Evolutionary conservation across 805 yeast species (phyloP).

Genomic region (Debaryomyces tyrocola): DNA sequence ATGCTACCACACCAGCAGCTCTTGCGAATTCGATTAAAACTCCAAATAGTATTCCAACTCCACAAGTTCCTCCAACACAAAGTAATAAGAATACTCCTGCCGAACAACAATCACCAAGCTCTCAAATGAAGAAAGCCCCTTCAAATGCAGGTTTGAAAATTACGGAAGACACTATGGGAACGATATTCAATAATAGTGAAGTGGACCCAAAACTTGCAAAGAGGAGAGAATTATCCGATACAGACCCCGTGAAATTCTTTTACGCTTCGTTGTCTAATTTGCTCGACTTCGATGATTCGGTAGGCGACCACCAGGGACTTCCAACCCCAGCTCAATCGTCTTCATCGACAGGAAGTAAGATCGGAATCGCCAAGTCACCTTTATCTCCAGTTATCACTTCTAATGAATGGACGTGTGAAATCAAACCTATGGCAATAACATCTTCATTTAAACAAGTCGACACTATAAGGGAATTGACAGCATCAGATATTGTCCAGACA

Average conservation of each 20-base stretch:
- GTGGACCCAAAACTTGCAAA: conserved; percentile 44
- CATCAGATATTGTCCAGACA: conserved; percentile 21
- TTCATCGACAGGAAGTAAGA: conserved; percentile 8
- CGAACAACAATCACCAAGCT: conserved; percentile 34
- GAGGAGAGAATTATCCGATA: conserved; percentile 45
- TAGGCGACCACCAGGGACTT: conserved; percentile 12
- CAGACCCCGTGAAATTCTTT: conserved; percentile 50
- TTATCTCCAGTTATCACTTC: conserved; percentile 33
- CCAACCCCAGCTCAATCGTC: conserved; percentile 12
- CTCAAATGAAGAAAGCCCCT: conserved; percentile 9
- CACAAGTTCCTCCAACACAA: conserved; percentile 35
- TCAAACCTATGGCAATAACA: conserved; percentile 45
- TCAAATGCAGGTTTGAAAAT: conserved; percentile 3
- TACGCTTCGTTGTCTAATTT: conserved; percentile 52
- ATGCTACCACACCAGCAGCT: conserved; percentile 36
- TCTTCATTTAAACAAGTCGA: conserved; percentile 49
- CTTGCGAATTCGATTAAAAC: conserved; percentile 42
- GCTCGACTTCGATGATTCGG: conserved; percentile 41
- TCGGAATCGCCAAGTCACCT: conserved; percentile 26
- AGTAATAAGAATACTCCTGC: conserved; percentile 44
- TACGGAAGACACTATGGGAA: conserved; percentile 17
- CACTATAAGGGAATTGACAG: conserved; percentile 32
- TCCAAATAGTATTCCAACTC: conserved; percentile 44
- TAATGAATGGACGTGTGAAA: conserved; percentile 43
- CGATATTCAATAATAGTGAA: conserved; percentile 22